A percentile compares a stretch with the other conserved stretches of the same genome.
These are phyloP conservation scores for Hypseocharis bilobata DNA, from an alignment of 441 rosid genomes.

Conservation along the genomic window DNA sequence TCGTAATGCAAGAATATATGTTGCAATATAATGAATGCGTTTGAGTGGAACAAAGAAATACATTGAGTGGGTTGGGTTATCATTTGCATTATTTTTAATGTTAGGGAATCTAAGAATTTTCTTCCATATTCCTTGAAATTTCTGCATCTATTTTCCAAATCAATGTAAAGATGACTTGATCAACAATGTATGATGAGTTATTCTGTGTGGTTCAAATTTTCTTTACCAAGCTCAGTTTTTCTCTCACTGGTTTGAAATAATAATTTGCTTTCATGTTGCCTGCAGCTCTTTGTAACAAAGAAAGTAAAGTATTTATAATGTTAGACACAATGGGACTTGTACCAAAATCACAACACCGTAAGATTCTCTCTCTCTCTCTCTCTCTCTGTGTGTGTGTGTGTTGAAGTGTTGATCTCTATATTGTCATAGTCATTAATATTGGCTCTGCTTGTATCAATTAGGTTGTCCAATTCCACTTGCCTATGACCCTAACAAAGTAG, in stretches of 20 bases:
- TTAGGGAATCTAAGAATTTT: not conserved
- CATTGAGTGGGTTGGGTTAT: not conserved
- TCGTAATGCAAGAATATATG: not conserved
- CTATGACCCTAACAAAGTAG: constrained; percentile 50
- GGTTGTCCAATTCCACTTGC: constrained; percentile 75
- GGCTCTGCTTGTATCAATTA: constrained; percentile 24
- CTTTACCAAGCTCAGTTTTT: not conserved
- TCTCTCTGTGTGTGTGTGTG: too few species aligned
- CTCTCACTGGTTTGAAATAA: constrained; percentile 11
- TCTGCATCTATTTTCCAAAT: constrained; percentile 1
- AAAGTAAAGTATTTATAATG: constrained; percentile 57
- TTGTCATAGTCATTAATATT: constrained; percentile 14
- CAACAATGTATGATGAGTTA: not conserved
- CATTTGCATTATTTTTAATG: not conserved
- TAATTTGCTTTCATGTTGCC: constrained; percentile 15
- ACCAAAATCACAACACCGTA: constrained; percentile 66
- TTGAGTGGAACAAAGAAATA: not conserved
- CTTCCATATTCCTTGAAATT: not conserved
- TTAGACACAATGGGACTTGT: constrained; percentile 69
- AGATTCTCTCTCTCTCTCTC: constrained; percentile 25
- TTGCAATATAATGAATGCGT: not conserved
- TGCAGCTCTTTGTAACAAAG: constrained; percentile 80
- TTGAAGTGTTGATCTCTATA: constrained; percentile 17
- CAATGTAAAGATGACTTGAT: constrained; percentile 8
- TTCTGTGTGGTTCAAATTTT: not conserved